These are phyloP conservation scores for Emergomyces africanus DNA, from an alignment of 2,329 filamentous ascomycete genomes.

Conservation along the genomic window DNA sequence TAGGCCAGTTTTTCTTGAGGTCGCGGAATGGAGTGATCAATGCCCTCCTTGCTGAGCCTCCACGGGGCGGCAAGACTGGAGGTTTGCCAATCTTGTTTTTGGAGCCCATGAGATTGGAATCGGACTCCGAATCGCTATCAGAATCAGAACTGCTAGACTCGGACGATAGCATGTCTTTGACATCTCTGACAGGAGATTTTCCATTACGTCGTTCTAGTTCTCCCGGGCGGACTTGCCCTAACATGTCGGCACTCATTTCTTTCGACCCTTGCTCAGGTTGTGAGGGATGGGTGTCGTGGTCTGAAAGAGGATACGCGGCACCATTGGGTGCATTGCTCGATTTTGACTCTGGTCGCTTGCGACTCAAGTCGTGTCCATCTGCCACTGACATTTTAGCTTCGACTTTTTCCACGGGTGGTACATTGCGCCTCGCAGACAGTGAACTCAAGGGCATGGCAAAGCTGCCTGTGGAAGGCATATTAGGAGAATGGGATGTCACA, in stretches of 20 bases:
- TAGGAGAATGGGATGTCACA: background rate
- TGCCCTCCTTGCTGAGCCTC: background rate
- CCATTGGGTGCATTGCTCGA: background rate
- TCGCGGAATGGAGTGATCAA: background rate
- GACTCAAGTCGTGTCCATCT: background rate
- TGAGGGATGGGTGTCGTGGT: background rate
- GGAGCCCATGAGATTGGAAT: background rate
- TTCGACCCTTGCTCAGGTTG: background rate
- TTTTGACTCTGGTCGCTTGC: background rate
- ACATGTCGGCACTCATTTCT: background rate
- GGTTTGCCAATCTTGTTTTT: background rate
- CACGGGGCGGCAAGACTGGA: background rate
- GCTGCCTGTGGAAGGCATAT: background rate
- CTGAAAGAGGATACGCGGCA: background rate
- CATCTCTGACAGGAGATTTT: background rate
- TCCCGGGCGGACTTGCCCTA: background rate
- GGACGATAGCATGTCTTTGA: background rate
- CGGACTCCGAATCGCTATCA: constrained; percentile 11
- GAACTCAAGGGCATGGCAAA: background rate
- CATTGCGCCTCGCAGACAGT: background rate
- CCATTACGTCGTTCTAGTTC: background rate
- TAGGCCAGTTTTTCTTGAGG: background rate
- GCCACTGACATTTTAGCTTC: background rate
- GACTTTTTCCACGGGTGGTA: background rate
- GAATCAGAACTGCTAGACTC: constrained; percentile 5